These are phyloP conservation scores for Austroboletus novae-zelandiae DNA, from an alignment of 1,284 basidiomycete genomes.

Conservation along the genomic window DNA sequence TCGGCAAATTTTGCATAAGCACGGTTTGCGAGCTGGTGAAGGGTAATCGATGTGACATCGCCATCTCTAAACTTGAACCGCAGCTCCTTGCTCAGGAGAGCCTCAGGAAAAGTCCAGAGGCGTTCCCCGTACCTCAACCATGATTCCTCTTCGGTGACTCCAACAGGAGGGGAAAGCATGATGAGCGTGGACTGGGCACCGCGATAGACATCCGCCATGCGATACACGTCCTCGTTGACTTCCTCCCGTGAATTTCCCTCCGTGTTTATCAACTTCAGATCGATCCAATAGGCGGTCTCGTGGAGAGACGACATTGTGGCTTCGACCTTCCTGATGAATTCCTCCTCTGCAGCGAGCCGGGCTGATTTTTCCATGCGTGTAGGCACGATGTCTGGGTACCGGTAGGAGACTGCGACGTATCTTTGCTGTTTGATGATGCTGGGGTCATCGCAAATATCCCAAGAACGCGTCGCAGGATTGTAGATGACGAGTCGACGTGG, in stretches of 20 bases:
- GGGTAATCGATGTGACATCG: conserved; percentile 18
- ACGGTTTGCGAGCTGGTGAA: conserved; percentile 24
- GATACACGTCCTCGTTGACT: conserved; percentile 22
- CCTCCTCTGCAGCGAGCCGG: neutral
- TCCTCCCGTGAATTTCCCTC: neutral
- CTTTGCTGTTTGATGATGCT: conserved; percentile 10
- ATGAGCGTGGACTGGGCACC: conserved; percentile 28
- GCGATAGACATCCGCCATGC: conserved; percentile 30
- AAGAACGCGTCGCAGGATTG: conserved; percentile 2
- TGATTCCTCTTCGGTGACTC: neutral
- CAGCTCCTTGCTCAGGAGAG: neutral
- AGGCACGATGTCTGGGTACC: conserved; percentile 13
- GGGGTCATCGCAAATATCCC: conserved; percentile 8
- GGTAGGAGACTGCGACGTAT: conserved; percentile 23
- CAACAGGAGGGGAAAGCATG: conserved; percentile 9
- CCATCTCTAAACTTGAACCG: conserved; percentile 11
- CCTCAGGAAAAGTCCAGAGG: conserved; percentile 31
- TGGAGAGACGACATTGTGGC: conserved; percentile 6
- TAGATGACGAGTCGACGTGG: conserved; percentile 23
- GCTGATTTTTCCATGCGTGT: neutral
- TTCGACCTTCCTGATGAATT: conserved; percentile 13
- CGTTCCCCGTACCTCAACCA: conserved; percentile 26
- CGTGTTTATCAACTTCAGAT: conserved; percentile 11
- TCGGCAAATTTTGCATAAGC: conserved; percentile 18
- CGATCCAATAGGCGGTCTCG: conserved; percentile 26